Evolutionary conservation across 192 early-diverging fungal species (phyloP), one percentile per base, ranked within the genome.

Genomic region (Coemansia asiatica): DNA sequence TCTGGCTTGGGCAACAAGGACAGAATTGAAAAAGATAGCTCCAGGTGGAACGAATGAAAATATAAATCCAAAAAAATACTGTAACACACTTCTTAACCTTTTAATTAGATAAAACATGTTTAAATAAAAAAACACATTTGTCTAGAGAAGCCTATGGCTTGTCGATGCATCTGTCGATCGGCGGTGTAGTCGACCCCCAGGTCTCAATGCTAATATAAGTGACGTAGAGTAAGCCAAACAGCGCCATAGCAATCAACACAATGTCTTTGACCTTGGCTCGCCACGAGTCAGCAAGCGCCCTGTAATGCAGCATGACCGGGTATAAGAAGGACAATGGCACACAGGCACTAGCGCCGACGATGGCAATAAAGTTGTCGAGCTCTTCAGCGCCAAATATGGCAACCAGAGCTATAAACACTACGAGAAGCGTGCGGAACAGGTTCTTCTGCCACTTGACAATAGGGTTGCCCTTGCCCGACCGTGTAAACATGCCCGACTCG

Each of bases 401-500:
- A 53, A 94, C 86, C 22, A 82, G 61, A 5, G 88, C 91, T 46
- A 94, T 89, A 25, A 84, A 67, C 15, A 88, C 38, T 0, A 93
- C 86, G 56, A 91, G 74, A 50, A 86, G 53, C 18, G 86, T 72
- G 21, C 95, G 84, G 82, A 91, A 92, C 61, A 86, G 63, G 71
- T 96, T 98, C 79, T 92, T 90, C 64, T 90, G 87, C 90, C 87
- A 89, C 76, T 98, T 96, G 68, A 96, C 90, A 23, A 86, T 58
- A 13, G 61, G 81, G 63, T 87, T 87, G 65, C 83, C 74, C 72
- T 96, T 96, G 56, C 95, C 95, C 22, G 90, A 91, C 67, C 86
- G 80, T 9, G 87, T 79, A 59, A 95, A 96, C n/a, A 96, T 48
- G 18, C 86, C 92, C 38, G 87, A 89, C 67, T 98, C 94, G 61